phyloP scores from a whole-genome alignment of 2,329 filamentous ascomycete species.

The Calonectria montana region DNA sequence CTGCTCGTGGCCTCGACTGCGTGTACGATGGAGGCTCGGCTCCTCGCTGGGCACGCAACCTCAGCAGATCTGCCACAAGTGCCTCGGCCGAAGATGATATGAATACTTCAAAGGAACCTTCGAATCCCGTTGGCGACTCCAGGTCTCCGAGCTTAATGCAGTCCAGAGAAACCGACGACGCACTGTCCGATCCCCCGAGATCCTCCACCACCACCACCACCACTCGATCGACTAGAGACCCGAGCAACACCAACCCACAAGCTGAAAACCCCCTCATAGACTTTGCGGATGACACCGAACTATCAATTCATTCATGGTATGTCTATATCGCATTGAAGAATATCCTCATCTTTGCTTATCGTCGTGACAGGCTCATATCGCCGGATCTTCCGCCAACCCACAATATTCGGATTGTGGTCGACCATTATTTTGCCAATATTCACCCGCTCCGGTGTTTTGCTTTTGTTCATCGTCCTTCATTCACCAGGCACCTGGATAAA shows the following conservation, averaged over 20 bases:
- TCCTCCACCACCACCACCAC: constrained; percentile 23
- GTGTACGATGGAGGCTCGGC: constrained; percentile 53
- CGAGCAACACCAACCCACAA: constrained; percentile 29
- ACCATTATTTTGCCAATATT: constrained; percentile 53
- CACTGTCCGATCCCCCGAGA: constrained; percentile 27
- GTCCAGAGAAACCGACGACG: constrained; percentile 38
- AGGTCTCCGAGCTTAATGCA: constrained; percentile 40
- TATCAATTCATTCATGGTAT: constrained; percentile 43
- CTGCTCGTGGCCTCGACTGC: constrained; percentile 49
- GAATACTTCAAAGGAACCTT: constrained; percentile 33
- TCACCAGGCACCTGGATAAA: constrained; percentile 52
- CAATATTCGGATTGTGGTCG: constrained; percentile 50
- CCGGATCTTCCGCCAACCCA: constrained; percentile 47
- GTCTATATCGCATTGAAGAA: not conserved
- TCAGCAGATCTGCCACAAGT: constrained; percentile 42
- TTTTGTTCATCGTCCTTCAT: constrained; percentile 54
- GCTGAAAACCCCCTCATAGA: constrained; percentile 29
- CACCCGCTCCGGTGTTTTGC: constrained; percentile 55
- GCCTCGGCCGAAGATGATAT: constrained; percentile 38
- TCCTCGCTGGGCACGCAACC: constrained; percentile 50
- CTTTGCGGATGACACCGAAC: constrained; percentile 41
- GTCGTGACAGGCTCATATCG: constrained; percentile 46
- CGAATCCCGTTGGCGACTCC: constrained; percentile 30
- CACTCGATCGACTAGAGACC: constrained; percentile 29
- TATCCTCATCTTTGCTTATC: constrained; percentile 4